Evolutionary conservation across 768 basidiomycete species (phyloP).

Genomic region (Lactarius trivialis): DNA sequence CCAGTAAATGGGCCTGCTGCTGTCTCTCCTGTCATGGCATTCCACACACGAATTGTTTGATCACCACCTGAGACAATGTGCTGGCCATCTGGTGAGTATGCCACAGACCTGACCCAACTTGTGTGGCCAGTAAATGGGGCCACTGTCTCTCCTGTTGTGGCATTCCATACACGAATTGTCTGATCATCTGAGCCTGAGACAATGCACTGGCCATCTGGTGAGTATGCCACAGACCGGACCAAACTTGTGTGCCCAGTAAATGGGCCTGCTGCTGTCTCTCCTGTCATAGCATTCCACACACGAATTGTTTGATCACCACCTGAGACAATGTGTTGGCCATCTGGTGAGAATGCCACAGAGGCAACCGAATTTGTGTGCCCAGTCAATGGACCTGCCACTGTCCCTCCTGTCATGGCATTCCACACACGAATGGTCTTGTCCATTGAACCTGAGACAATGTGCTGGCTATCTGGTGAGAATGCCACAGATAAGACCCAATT

Average conservation of each 20-base stretch:
- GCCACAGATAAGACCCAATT: background rate
- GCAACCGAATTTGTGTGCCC: background rate
- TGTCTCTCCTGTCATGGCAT: background rate
- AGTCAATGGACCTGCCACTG: background rate
- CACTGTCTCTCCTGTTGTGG: no score
- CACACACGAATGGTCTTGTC: constrained; percentile 1
- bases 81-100: background rate
- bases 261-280: background rate
- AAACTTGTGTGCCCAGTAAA: background rate
- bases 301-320: background rate
- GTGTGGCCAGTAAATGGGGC: background rate
- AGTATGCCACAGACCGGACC: background rate
- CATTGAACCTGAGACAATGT: constrained; percentile 16
- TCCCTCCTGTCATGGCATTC: background rate
- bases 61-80: no score
- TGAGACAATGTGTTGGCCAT: background rate
- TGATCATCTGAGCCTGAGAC: background rate
- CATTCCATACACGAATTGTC: background rate
- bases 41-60: no score
- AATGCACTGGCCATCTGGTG: background rate
- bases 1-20: background rate
- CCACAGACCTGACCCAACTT: background rate
- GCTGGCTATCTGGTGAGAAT: constrained; percentile 16
- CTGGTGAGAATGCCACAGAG: constrained; percentile 8
- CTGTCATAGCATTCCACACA: background rate